These are phyloP conservation scores for Corymbia citriodora DNA, from an alignment of 441 rosid species.

Conservation along the genomic window DNA sequence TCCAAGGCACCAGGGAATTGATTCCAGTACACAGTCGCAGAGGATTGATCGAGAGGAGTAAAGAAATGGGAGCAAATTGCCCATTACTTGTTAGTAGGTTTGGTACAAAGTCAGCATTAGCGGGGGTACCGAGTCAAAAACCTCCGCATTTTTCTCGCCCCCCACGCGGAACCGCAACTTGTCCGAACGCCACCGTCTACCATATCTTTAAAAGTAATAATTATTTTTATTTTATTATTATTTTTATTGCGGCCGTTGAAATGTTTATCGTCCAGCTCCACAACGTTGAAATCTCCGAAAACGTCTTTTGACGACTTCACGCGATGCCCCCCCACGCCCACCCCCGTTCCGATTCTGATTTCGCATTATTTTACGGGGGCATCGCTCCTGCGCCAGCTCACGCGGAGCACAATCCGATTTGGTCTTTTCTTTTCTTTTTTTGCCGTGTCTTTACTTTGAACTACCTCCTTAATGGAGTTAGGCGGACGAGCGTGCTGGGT, in stretches of 20 bases:
- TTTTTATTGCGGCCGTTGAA: background rate
- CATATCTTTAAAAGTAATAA: background rate
- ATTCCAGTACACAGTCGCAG: background rate
- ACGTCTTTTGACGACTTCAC: background rate
- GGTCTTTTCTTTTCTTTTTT: background rate
- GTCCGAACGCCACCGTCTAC: background rate
- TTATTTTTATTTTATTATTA: too few relatives aligned
- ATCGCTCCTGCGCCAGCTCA: background rate
- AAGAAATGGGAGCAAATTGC: background rate
- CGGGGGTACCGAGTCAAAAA: background rate
- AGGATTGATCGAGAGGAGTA: background rate
- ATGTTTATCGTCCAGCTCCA: background rate
- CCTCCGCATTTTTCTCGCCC: background rate
- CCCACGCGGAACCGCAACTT: background rate
- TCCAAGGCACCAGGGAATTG: background rate
- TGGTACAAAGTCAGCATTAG: background rate
- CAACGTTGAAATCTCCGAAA: background rate
- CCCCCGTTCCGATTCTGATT: background rate
- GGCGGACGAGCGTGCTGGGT: background rate
- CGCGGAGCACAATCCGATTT: background rate
- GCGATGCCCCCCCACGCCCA: background rate
- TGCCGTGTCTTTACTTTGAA: too few relatives aligned
- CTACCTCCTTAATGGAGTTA: background rate
- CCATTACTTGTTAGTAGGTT: background rate
- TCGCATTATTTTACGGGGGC: background rate